Conservation (phyloP, 2,329 filamentous ascomycete species). For the Akanthomyces muscarius region DNA sequence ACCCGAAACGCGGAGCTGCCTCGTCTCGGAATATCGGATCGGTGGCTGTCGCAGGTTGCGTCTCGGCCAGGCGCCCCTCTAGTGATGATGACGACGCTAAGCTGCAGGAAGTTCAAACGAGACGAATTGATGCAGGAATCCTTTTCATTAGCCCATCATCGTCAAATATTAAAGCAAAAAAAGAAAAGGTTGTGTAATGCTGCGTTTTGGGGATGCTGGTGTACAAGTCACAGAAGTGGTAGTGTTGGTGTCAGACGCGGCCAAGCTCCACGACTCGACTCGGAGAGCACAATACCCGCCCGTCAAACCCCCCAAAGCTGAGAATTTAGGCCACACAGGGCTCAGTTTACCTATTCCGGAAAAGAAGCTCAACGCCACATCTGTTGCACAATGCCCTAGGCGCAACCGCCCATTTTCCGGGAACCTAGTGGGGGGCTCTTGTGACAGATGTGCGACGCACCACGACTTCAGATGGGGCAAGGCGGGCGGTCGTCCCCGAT, state of each 20-base stretch:
- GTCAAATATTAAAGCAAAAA: too few species aligned
- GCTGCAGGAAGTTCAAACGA: neutral
- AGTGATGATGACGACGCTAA: neutral
- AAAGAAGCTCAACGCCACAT: constrained; percentile 1
- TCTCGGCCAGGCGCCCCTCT: neutral
- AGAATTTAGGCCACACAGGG: too few species aligned
- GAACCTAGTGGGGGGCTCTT: neutral
- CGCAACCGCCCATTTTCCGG: neutral
- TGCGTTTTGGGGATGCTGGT: too few species aligned
- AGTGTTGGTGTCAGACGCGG: too few species aligned
- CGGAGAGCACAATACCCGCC: too few species aligned
- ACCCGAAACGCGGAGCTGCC: neutral
- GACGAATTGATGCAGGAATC: neutral
- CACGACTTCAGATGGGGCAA: neutral
- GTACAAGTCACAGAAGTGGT: too few species aligned
- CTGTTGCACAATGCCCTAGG: constrained; percentile 9
- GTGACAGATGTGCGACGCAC: constrained; percentile 2
- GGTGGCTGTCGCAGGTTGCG: constrained; percentile 4
- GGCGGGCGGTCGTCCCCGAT: neutral
- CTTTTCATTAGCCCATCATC: too few species aligned
- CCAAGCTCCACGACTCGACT: too few species aligned
- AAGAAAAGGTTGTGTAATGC: too few species aligned
- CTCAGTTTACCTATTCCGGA: neutral
- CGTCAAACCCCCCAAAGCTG: too few species aligned
- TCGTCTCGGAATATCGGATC: constrained; percentile 5